phyloP scores from a whole-genome alignment of 2,329 filamentous ascomycete species.

The Scedosporium boydii region DNA sequence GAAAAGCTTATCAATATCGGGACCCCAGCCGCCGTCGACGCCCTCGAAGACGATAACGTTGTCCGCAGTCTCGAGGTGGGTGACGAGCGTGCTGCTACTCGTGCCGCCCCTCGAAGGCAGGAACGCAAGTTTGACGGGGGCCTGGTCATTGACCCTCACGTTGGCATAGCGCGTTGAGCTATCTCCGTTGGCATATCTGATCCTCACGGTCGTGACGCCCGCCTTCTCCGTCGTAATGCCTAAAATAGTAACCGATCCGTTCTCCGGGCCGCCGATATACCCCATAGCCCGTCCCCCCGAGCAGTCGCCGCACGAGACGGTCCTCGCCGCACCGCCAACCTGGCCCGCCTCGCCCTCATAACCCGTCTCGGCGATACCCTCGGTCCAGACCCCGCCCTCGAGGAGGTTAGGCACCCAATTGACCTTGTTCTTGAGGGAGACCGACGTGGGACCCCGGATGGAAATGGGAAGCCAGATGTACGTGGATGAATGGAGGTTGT shows the following conservation, averaged over 20 bases:
- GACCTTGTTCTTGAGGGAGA: slow-evolving; percentile 40
- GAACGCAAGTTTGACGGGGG: slow-evolving; percentile 41
- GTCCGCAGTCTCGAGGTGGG: slow-evolving; percentile 33
- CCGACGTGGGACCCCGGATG: slow-evolving; percentile 37
- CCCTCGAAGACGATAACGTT: slow-evolving; percentile 41
- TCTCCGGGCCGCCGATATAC: slow-evolving; percentile 40
- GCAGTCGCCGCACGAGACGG: slow-evolving; percentile 40
- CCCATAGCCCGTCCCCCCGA: slow-evolving; percentile 40
- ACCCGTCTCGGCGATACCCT: slow-evolving; percentile 32
- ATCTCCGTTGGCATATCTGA: slow-evolving; percentile 50
- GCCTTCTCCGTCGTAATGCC: slow-evolving; percentile 32
- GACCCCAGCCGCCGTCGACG: slow-evolving; percentile 30
- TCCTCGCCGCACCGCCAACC: slow-evolving; percentile 33
- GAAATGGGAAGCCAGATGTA: slow-evolving; percentile 56
- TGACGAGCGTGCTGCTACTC: slow-evolving; percentile 36
- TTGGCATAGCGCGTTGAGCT: slow-evolving; percentile 38
- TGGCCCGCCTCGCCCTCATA: slow-evolving; percentile 42
- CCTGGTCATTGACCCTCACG: slow-evolving; percentile 45
- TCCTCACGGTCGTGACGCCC: slow-evolving; percentile 39
- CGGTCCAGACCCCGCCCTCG: slow-evolving; percentile 33
- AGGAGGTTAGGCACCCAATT: slow-evolving; percentile 42
- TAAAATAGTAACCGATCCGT: slow-evolving; percentile 36
- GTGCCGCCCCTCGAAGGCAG: slow-evolving; percentile 35
- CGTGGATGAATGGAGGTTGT: slow-evolving; percentile 49
- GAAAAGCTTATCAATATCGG: slow-evolving; percentile 44